phyloP scores from a whole-genome alignment of 495 filamentous ascomycete genomes.

The Aspergillus biplanus region DNA sequence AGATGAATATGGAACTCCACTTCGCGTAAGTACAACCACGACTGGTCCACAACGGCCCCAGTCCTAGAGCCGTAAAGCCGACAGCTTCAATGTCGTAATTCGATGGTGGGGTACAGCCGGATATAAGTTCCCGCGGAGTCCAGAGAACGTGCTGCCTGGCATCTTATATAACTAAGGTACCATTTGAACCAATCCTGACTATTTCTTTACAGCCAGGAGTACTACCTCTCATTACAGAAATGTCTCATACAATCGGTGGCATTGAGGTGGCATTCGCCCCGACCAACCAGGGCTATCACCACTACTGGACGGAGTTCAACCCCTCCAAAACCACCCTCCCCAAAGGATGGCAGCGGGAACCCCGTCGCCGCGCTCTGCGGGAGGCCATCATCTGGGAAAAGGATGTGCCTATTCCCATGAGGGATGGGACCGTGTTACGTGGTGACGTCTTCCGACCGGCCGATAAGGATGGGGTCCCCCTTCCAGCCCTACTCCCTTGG shows the following conservation, averaged over 20 bases:
- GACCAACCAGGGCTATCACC: not conserved
- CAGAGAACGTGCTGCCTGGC: no score
- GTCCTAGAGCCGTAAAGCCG: no score
- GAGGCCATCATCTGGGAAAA: slow-evolving; percentile 25
- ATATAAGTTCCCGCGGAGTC: no score
- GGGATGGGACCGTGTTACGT: slow-evolving; percentile 34
- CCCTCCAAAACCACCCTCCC: slow-evolving; percentile 11
- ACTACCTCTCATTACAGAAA: not conserved
- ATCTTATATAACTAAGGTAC: no score
- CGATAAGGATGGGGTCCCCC: slow-evolving; percentile 2
- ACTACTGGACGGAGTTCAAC: slow-evolving; percentile 7
- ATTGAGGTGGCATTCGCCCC: not conserved
- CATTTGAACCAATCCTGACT: no score
- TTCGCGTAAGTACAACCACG: no score
- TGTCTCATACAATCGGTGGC: not conserved
- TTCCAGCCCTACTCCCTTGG: slow-evolving; percentile 39
- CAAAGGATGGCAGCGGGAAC: slow-evolving; percentile 18
- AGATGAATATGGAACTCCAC: no score
- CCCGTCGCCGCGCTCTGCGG: slow-evolving; percentile 13
- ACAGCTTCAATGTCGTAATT: no score
- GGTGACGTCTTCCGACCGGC: slow-evolving; percentile 37
- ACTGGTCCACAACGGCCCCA: no score
- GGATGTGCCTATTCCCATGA: slow-evolving; percentile 25
- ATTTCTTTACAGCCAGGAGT: no score
- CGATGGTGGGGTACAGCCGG: no score